Evolutionary conservation across 148 eudicot species (phyloP), one percentile per base, ranked within the genome.

Genomic region (Rhododendron ferrugineum): DNA sequence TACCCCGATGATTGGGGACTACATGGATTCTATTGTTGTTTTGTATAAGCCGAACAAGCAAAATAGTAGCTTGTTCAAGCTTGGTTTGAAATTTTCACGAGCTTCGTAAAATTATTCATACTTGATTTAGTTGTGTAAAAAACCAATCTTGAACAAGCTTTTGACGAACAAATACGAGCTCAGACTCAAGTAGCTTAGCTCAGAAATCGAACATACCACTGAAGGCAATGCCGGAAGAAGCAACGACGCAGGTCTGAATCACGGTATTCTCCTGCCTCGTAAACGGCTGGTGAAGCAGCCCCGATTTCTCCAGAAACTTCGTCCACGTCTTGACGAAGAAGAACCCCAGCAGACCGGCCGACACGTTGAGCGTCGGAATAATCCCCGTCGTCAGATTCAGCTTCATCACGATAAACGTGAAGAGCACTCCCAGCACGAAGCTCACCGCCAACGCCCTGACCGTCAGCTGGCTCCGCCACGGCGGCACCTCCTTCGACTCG

Each of bases 221-320:
- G 86, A 91, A 94, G 54, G 96, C 96, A 32, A 94, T 92, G 87
- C 93, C 96, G 64, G 93, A 92, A 76, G 91, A 13, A n/a, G 96
- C 93, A 11, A 92, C 94, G 18, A 94, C 93, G 80, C 94, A 94
- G 11, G 96, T 92, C 89, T 92, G 96, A 60, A 94, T 94, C 6
- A 94, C 93, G 18, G 96, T 92, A 77, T 94, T 94, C 88, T 94
- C 96, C 85, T 94, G 96, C 68, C 96, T 84, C 6, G 96, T 94
- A 44, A 94, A 94, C 0, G 94, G 96, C 89, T 90, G 92, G 42
- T 79, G 80, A 52, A 91, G 83, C 28, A 92, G 14, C 0, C 93
- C 93, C 10, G 91, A 81, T 58, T 78, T 90, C 4, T 86, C 85
- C 2, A 91, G 85, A 52, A 91, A 66, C 84, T 79, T 86, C 2